Percentiles rank a stretch among this genome's conserved stretches.
Evolutionary conservation across 306 rosid genomes (phyloP).

Genomic region (Dryas alaskensis): DNA sequence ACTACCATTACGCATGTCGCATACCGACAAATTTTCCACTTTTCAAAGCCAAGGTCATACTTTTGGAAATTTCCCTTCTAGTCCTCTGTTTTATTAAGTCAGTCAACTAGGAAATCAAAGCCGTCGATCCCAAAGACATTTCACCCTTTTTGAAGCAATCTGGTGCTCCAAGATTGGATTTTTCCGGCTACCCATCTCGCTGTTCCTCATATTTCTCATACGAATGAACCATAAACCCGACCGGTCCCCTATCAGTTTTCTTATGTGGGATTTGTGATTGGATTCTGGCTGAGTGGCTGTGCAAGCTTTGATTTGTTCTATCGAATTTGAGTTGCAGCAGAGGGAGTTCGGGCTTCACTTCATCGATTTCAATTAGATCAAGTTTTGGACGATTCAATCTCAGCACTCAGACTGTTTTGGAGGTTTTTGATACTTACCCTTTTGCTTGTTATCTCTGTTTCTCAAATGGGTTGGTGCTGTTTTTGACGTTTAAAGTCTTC

Average conservation of each 20-base stretch:
- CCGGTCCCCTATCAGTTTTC: not conserved
- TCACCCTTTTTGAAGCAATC: slow-evolving; percentile 5
- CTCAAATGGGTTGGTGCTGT: slow-evolving; percentile 23
- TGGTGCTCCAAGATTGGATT: not conserved
- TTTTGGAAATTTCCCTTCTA: slow-evolving; percentile 16
- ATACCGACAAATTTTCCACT: not conserved
- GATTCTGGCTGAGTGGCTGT: slow-evolving; percentile 19
- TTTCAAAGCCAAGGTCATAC: slow-evolving; percentile 12
- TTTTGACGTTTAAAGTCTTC: slow-evolving; percentile 11
- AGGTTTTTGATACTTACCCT: slow-evolving; percentile 44
- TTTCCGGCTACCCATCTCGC: slow-evolving; percentile 14
- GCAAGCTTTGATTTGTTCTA: slow-evolving; percentile 14
- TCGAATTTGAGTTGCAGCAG: slow-evolving; percentile 24
- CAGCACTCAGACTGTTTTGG: slow-evolving; percentile 27
- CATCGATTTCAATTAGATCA: slow-evolving; percentile 19
- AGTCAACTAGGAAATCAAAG: slow-evolving; percentile 26
- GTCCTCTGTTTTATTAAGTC: slow-evolving; percentile 10
- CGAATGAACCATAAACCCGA: not conserved
- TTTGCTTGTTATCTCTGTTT: slow-evolving; percentile 20
- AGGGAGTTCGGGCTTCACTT: slow-evolving; percentile 29
- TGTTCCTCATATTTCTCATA: not conserved
- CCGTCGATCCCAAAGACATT: slow-evolving; percentile 16
- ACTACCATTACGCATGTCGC: not conserved
- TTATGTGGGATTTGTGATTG: slow-evolving; percentile 18
- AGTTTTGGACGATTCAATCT: slow-evolving; percentile 42